Conservation (phyloP, 2,329 filamentous ascomycete genomes). For the Cladobotryum mycophilum region DNA sequence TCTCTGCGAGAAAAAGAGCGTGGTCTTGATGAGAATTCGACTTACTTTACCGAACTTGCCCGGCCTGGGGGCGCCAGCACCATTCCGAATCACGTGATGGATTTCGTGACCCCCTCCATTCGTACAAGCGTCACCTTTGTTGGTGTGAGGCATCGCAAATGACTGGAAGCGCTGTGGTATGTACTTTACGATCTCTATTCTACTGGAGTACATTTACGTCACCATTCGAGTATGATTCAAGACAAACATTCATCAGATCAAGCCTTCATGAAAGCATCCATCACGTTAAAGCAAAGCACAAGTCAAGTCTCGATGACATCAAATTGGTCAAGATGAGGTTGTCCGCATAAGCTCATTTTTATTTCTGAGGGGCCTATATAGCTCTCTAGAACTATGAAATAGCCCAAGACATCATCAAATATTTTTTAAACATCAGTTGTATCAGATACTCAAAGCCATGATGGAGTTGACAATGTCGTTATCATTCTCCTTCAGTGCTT, state of each 20-base stretch:
- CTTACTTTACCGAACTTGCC: constrained; percentile 40
- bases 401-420: constrained; percentile 21
- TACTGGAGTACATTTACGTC: too few relatives aligned
- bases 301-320: neutral
- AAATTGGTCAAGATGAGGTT: neutral
- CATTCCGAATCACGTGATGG: constrained; percentile 27
- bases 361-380: constrained; percentile 6
- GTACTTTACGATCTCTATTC: too few relatives aligned
- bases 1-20: constrained; percentile 42
- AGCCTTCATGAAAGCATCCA: too few relatives aligned
- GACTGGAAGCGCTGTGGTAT: too few relatives aligned
- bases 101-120: constrained; percentile 4
- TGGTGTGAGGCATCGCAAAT: too few relatives aligned
- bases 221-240: too few relatives aligned
- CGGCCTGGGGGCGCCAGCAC: constrained; percentile 23
- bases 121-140: constrained; percentile 1
- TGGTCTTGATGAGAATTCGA: constrained; percentile 40
- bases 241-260: too few relatives aligned
- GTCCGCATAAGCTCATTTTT: neutral
- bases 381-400: constrained; percentile 24
- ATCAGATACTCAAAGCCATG: constrained; percentile 88
- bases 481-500: constrained; percentile 97
- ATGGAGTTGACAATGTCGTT: constrained; percentile 99
- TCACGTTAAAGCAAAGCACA: neutral
- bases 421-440: constrained; percentile 15